A percentile compares a stretch with the other conserved stretches of the same genome.
These are phyloP conservation scores for Tulasnella sp. DNA, from an alignment of 768 basidiomycete genomes.

Conservation along the genomic window DNA sequence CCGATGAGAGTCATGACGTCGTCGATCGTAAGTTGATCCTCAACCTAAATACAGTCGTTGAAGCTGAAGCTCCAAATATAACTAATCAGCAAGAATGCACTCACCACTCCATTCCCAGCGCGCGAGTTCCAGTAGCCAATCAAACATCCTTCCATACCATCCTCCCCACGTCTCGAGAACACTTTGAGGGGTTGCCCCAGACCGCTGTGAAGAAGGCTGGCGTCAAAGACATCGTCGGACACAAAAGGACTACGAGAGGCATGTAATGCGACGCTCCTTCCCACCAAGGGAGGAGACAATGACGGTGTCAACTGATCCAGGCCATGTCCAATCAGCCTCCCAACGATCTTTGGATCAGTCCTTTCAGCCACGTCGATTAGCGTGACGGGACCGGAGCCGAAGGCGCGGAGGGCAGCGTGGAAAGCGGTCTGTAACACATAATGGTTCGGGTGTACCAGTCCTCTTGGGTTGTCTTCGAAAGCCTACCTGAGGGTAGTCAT, in stretches of 20 bases:
- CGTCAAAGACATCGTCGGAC: slow-evolving; percentile 9
- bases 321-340: slow-evolving; percentile 10
- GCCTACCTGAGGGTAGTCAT: slow-evolving; percentile 5
- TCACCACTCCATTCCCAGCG: slow-evolving; percentile 10
- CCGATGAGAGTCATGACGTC: neutral
- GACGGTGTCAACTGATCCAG: neutral
- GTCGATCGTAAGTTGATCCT: neutral
- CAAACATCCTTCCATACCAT: slow-evolving; percentile 10
- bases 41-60: neutral
- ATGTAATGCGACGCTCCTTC: slow-evolving; percentile 10
- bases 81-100: neutral
- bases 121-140: slow-evolving; percentile 17
- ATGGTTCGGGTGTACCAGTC: too few relatives aligned
- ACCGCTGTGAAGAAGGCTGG: slow-evolving; percentile 3
- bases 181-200: slow-evolving; percentile 13
- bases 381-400: slow-evolving; percentile 16
- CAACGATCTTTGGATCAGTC: slow-evolving; percentile 14
- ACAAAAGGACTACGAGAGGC: slow-evolving; percentile 11
- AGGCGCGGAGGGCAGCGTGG: slow-evolving; percentile 16
- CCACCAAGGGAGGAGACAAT: too few relatives aligned
- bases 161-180: neutral
- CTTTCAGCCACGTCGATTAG: slow-evolving; percentile 16
- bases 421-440: slow-evolving; percentile 6
- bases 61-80: neutral
- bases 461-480: too few relatives aligned